A percentile compares a stretch with the other conserved stretches of the same genome.
phyloP scores from a whole-genome alignment of 495 filamentous ascomycete genomes.

The Corynascus novoguineensis region DNA sequence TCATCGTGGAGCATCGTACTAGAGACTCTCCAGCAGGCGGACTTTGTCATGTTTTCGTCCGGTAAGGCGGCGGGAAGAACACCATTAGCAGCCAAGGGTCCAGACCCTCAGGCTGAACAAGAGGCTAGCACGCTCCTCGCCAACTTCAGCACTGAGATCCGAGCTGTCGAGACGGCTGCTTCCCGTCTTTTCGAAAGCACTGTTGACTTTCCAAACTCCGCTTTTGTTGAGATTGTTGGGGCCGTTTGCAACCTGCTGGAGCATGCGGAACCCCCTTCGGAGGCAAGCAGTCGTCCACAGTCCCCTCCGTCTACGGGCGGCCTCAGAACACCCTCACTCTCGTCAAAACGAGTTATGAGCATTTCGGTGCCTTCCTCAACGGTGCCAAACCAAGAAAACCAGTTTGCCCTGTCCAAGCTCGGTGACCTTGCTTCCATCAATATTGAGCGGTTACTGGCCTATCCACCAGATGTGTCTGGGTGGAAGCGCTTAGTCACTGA shows the following conservation, averaged over 20 bases:
- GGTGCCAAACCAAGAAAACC: conserved; percentile 56
- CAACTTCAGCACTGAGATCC: conserved; percentile 70
- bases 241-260: conserved; percentile 66
- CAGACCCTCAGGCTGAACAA: conserved; percentile 38
- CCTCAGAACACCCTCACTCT: conserved; percentile 31
- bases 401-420: conserved; percentile 78
- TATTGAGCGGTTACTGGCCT: conserved; percentile 63
- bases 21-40: conserved; percentile 86
- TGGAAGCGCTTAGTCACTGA: conserved; percentile 70
- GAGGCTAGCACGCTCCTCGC: conserved; percentile 48
- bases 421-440: conserved; percentile 75
- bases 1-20: conserved; percentile 84
- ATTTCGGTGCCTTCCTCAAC: conserved; percentile 51
- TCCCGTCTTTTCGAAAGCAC: conserved; percentile 85
- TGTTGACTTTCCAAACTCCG: conserved; percentile 71
- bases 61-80: conserved; percentile 45
- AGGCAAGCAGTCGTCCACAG: conserved; percentile 31
- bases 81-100: conserved; percentile 37
- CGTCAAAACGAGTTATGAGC: conserved; percentile 57
- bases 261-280: conserved; percentile 28
- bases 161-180: conserved; percentile 85
- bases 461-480: conserved; percentile 57
- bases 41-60: conserved; percentile 68
- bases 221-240: conserved; percentile 71
- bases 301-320: conserved; percentile 28